These are phyloP conservation scores for Ceratocystis diversiconidia DNA, from an alignment of 2,329 filamentous ascomycete genomes.

Conservation along the genomic window DNA sequence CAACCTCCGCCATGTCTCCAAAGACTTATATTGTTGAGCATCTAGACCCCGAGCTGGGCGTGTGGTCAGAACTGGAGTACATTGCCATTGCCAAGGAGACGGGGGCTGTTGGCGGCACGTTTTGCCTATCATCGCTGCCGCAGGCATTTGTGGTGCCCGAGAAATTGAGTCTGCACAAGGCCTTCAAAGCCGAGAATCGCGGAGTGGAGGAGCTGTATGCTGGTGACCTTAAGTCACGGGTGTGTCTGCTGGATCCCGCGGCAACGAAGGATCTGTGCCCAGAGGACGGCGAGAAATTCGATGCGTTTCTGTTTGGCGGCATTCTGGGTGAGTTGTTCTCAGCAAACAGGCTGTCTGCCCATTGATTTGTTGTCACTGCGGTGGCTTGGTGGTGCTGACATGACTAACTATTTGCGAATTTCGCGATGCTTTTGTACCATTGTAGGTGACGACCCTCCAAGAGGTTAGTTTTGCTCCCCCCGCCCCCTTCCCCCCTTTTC, in stretches of 20 bases:
- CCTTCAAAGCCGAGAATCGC: slow-evolving; percentile 57
- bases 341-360: background rate
- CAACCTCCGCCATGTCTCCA: background rate
- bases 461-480: slow-evolving; percentile 40
- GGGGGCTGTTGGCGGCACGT: slow-evolving; percentile 47
- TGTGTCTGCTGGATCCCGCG: slow-evolving; percentile 81
- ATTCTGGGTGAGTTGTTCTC: slow-evolving; percentile 57
- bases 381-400: background rate
- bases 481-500: too few species aligned
- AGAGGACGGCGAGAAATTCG: slow-evolving; percentile 68
- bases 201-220: slow-evolving; percentile 76
- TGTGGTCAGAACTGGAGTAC: slow-evolving; percentile 93
- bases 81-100: slow-evolving; percentile 73
- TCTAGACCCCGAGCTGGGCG: slow-evolving; percentile 83
- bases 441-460: slow-evolving; percentile 77
- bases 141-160: slow-evolving; percentile 50
- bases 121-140: slow-evolving; percentile 73
- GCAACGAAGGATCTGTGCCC: slow-evolving; percentile 70
- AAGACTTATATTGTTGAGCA: slow-evolving; percentile 87
- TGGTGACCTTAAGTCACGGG: slow-evolving; percentile 48
- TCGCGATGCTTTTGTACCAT: slow-evolving; percentile 12
- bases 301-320: slow-evolving; percentile 88
- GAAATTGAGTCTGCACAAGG: slow-evolving; percentile 38
- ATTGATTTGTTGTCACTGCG: background rate
- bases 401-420: slow-evolving; percentile 4